phyloP scores from a whole-genome alignment of 495 filamentous ascomycete species.

The Articulospora tetracladia region DNA sequence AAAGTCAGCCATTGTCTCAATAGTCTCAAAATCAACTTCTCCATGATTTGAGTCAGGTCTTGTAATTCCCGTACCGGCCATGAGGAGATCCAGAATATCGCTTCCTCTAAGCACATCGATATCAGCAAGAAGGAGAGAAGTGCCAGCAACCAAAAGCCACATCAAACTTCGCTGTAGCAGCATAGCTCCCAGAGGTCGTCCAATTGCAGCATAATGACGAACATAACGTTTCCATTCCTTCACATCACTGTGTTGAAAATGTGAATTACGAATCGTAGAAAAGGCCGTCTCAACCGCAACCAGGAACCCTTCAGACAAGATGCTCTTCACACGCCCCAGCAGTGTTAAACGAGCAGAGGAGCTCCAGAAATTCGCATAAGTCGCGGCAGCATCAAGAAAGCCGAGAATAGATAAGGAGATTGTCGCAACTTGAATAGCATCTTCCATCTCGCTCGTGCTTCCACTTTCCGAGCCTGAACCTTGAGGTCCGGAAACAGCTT shows the following conservation, averaged over 20 bases:
- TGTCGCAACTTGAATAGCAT: conserved; percentile 63
- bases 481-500: conserved; percentile 27
- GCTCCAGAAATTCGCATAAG: conserved; percentile 75
- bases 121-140: conserved; percentile 64
- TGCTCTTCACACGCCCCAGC: conserved; percentile 60
- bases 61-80: conserved; percentile 40
- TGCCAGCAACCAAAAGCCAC: conserved; percentile 73
- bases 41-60: conserved; percentile 33
- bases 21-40: conserved; percentile 46
- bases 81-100: conserved; percentile 74
- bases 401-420: conserved; percentile 80
- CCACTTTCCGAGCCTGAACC: conserved; percentile 34
- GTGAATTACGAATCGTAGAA: conserved; percentile 69
- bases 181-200: conserved; percentile 87
- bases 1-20: conserved; percentile 70
- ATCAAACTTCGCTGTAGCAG: conserved; percentile 82
- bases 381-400: conserved; percentile 76
- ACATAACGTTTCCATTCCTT: conserved; percentile 80
- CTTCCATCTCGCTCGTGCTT: conserved; percentile 44
- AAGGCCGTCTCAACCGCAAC: conserved; percentile 81
- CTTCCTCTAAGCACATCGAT: conserved; percentile 52
- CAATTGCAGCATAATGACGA: conserved; percentile 74
- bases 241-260: conserved; percentile 44
- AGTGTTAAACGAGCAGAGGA: conserved; percentile 64
- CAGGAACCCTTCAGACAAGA: conserved; percentile 79